Evolutionary conservation across 2,329 filamentous ascomycete species (phyloP).

Genomic region (Fusarium brevicatenulatum): DNA sequence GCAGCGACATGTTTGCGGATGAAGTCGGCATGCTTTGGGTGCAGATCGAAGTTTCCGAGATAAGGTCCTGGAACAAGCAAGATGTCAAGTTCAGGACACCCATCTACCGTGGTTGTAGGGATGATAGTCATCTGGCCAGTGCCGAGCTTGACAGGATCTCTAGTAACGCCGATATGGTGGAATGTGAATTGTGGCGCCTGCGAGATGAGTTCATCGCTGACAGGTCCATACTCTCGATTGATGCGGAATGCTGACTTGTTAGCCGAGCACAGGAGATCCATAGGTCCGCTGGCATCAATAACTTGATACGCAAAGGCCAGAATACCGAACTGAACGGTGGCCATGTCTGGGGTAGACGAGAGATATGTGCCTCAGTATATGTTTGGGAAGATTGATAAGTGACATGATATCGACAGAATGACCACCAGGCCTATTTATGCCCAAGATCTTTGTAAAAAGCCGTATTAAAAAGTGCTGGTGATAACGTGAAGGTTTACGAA

Average conservation of each 20-base stretch:
- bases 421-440: neutral
- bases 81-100: neutral
- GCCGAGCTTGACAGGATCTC: neutral
- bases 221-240: neutral
- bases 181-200: neutral
- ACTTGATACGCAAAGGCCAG: neutral
- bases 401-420: rapidly evolving
- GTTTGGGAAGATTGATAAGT: rapidly evolving
- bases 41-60: neutral
- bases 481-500: neutral
- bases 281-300: neutral
- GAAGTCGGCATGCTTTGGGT: neutral
- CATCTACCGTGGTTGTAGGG: neutral
- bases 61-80: neutral
- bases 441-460: rapidly evolving
- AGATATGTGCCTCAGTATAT: rapidly evolving
- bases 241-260: neutral
- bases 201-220: neutral
- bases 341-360: neutral
- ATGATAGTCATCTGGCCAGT: neutral
- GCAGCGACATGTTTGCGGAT: neutral
- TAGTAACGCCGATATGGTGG: neutral
- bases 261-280: neutral
- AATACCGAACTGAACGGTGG: neutral
- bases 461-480: rapidly evolving